Percentiles rank a stretch among this genome's conserved stretches.
Evolutionary conservation across 2,329 filamentous ascomycete genomes (phyloP).

Genomic region (Claviceps lovelessii): DNA sequence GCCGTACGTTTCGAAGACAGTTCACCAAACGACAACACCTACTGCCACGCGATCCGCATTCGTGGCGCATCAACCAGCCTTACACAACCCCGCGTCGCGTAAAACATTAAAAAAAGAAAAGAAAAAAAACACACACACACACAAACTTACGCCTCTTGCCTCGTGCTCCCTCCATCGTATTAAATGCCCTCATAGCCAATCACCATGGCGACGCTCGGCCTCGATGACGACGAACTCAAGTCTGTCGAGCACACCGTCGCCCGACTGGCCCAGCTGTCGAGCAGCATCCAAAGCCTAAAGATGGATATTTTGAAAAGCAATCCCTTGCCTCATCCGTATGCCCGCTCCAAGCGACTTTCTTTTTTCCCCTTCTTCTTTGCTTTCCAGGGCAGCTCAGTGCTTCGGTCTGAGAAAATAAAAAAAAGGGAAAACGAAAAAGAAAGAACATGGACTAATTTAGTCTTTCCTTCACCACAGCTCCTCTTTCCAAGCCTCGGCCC

Average conservation of each 20-base stretch:
- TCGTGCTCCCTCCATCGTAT: not conserved
- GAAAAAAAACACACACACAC: too few relatives aligned
- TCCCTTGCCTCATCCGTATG: slow-evolving; percentile 53
- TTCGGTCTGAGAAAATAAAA: not conserved
- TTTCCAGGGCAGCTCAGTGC: not conserved
- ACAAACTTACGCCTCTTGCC: too few relatives aligned
- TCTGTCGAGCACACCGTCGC: slow-evolving; percentile 57
- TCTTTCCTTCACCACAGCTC: slow-evolving; percentile 30
- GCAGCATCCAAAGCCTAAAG: slow-evolving; percentile 51
- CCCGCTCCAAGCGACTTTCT: not conserved
- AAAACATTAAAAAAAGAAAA: too few relatives aligned
- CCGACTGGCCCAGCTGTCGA: slow-evolving; percentile 52
- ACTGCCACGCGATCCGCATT: not conserved
- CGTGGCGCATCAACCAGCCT: not conserved
- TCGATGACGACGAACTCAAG: slow-evolving; percentile 47
- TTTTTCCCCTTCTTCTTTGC: not conserved
- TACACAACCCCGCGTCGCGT: not conserved
- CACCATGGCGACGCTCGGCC: slow-evolving; percentile 31
- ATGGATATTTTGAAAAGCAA: slow-evolving; percentile 46
- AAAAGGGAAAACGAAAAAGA: not conserved
- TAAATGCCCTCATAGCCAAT: not conserved
- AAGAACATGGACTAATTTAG: not conserved
- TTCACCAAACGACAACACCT: not conserved
- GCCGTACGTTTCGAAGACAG: not conserved
- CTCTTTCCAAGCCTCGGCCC: slow-evolving; percentile 56